These are phyloP conservation scores for Botrytis byssoidea DNA, from an alignment of 2,329 filamentous ascomycete species.

Conservation along the genomic window DNA sequence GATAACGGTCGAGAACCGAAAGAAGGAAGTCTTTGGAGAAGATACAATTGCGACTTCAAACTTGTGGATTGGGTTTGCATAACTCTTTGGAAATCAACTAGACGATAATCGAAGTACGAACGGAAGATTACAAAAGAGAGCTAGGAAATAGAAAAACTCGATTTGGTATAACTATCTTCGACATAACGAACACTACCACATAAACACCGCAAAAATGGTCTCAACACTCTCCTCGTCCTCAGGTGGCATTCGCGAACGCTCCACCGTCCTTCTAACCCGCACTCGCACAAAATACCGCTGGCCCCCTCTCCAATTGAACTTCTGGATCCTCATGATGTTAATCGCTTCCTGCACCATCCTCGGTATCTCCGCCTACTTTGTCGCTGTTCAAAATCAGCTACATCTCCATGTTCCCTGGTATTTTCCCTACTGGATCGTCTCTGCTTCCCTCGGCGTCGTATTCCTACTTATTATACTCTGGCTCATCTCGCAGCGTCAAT, in stretches of 20 bases:
- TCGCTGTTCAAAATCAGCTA: slow-evolving; percentile 57
- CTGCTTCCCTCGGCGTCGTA: slow-evolving; percentile 56
- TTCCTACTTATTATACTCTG: slow-evolving; percentile 66
- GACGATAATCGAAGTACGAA: background rate
- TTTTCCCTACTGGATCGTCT: slow-evolving; percentile 64
- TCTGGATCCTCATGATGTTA: slow-evolving; percentile 67
- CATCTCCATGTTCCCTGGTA: slow-evolving; percentile 62
- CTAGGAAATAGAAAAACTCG: background rate
- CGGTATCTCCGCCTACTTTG: slow-evolving; percentile 60
- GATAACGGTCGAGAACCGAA: background rate
- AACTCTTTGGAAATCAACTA: background rate
- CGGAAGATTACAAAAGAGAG: background rate
- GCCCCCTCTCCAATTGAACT: slow-evolving; percentile 64
- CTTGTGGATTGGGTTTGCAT: background rate
- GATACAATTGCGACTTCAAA: background rate
- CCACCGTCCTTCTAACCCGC: slow-evolving; percentile 20
- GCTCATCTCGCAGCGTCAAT: slow-evolving; percentile 59
- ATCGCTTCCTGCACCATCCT: slow-evolving; percentile 57
- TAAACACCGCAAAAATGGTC: slow-evolving; percentile 29
- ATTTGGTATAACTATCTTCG: background rate
- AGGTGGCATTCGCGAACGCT: slow-evolving; percentile 30
- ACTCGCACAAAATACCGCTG: slow-evolving; percentile 55
- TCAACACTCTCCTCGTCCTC: slow-evolving; percentile 33
- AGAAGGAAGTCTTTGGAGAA: background rate
- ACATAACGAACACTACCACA: background rate